Conservation (phyloP, 345 rosid species). For the Boechera stricta region DNA sequence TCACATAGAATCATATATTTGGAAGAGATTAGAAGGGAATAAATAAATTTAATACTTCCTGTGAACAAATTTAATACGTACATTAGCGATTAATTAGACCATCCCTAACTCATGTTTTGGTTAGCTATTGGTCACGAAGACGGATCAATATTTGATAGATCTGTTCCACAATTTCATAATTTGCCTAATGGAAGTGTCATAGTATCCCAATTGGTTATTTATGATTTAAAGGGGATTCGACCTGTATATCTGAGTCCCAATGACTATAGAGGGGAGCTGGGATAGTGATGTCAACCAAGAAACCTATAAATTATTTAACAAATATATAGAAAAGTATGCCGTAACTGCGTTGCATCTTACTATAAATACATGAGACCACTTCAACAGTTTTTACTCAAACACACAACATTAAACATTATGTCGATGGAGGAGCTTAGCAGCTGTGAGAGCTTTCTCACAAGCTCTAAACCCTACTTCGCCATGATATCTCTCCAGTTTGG, state of each 20-base stretch:
- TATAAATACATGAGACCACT: slow-evolving; percentile 38
- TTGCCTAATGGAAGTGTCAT: background rate
- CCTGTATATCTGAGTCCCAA: slow-evolving; percentile 27
- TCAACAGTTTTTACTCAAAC: slow-evolving; percentile 9
- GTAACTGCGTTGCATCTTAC: slow-evolving; percentile 12
- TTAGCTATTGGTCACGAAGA: background rate
- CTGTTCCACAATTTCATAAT: background rate
- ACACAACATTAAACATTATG: slow-evolving; percentile 24
- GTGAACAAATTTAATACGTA: background rate
- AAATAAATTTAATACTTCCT: background rate
- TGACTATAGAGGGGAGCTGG: background rate
- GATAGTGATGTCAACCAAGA: slow-evolving; percentile 31
- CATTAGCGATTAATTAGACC: background rate
- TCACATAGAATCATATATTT: background rate
- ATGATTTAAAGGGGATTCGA: background rate
- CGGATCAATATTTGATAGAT: background rate
- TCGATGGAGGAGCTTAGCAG: slow-evolving; percentile 32
- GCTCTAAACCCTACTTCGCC: slow-evolving; percentile 58
- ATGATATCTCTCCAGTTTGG: slow-evolving; percentile 68
- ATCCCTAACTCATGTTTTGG: background rate
- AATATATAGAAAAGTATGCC: background rate
- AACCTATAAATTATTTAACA: slow-evolving; percentile 20
- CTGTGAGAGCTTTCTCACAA: slow-evolving; percentile 38
- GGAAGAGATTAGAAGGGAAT: background rate
- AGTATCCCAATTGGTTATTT: background rate